A percentile compares a stretch with the other conserved stretches of the same genome.
Evolutionary conservation across 345 rosid genomes (phyloP).

Genomic region (Geranium brycei): DNA sequence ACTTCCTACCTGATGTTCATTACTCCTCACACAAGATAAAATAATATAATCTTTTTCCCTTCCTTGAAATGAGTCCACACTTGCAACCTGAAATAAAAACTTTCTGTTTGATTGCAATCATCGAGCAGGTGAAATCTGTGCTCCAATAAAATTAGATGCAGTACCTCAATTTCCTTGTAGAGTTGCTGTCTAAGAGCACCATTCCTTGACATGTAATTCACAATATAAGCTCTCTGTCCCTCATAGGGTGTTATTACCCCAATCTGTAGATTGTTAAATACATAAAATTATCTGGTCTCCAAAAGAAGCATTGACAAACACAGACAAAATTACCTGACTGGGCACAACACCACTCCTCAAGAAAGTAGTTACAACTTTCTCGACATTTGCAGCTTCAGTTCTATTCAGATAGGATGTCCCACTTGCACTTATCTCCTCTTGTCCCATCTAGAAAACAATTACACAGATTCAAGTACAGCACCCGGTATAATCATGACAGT

Average conservation of each 20-base stretch:
- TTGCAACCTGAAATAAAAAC: slow-evolving; percentile 48
- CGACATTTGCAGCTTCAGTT: slow-evolving; percentile 99
- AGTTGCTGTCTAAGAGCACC: slow-evolving; percentile 96
- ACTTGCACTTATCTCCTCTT: slow-evolving; percentile 99
- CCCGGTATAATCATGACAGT: too few species aligned
- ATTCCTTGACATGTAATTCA: slow-evolving; percentile 94
- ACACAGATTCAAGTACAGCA: background rate
- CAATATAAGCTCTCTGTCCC: slow-evolving; percentile 98
- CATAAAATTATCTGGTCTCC: background rate
- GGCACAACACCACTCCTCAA: slow-evolving; percentile 97
- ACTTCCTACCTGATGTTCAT: slow-evolving; percentile 86
- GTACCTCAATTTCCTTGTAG: slow-evolving; percentile 97
- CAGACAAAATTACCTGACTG: slow-evolving; percentile 45
- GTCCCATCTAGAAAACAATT: slow-evolving; percentile 67
- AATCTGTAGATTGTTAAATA: slow-evolving; percentile 31
- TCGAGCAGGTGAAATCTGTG: background rate
- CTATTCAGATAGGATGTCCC: slow-evolving; percentile 97
- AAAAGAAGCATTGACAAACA: background rate
- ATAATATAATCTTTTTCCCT: slow-evolving; percentile 98
- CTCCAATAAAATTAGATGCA: too few species aligned
- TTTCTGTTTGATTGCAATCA: background rate
- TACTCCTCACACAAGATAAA: slow-evolving; percentile 96
- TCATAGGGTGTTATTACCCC: slow-evolving; percentile 99
- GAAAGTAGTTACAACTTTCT: slow-evolving; percentile 94
- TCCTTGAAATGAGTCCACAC: slow-evolving; percentile 99